A percentile compares a stretch with the other conserved stretches of the same genome.
Conservation (phyloP, 257 asterid species). For the Knoxia roxburghii region DNA sequence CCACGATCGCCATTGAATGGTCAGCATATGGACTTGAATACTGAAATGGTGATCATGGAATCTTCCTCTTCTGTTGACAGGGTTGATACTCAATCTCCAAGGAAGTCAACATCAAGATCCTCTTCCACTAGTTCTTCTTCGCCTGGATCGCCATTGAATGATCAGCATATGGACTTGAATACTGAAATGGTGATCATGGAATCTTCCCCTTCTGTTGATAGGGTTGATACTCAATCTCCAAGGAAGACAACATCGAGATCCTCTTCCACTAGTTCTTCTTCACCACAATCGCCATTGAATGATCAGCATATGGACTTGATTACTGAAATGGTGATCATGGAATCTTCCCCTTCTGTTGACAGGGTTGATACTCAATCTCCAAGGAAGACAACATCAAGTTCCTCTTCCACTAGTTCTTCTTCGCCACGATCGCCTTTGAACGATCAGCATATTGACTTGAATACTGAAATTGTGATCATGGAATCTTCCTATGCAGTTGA, state of each 20-base stretch:
- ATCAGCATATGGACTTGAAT: no score
- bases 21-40: no score
- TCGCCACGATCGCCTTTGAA: slow-evolving; percentile 20
- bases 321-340: slow-evolving; percentile 1
- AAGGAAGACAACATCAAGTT: neutral
- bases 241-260: neutral
- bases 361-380: neutral
- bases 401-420: slow-evolving; percentile 12
- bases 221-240: neutral
- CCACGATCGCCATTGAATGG: no score
- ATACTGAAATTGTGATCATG: neutral
- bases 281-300: neutral
- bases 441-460: neutral
- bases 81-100: no score
- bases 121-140: no score
- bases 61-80: no score
- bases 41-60: no score
- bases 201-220: slow-evolving; percentile 8
- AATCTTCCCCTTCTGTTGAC: neutral
- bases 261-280: neutral
- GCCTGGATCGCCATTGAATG: no score
- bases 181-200: no score
- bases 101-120: no score
- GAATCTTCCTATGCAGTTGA: neutral
- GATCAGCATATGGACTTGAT: neutral